Evolutionary conservation across 1,284 basidiomycete genomes (phyloP), one percentile per base, ranked within the genome.

Genomic region (Melampsora americana): DNA sequence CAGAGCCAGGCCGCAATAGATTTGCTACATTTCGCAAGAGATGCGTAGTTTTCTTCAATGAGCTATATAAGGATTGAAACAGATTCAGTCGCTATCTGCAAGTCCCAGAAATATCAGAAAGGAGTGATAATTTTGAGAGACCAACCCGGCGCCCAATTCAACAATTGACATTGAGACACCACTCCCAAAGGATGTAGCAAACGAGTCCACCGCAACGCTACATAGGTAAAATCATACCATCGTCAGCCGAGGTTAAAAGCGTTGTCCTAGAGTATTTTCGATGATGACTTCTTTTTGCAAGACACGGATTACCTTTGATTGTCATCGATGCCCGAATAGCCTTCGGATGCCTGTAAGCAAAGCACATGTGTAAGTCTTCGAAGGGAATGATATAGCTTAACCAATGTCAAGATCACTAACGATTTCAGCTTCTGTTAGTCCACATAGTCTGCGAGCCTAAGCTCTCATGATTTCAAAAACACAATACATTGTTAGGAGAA

Each of bases 11-110:
- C 18, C 50, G 14, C 50, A 44, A 59, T 48, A 75, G 28, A 30
- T 48, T 26, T 26, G 73, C 73, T 42, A 75, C 73, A 68, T 62
- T 50, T 35, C 53, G 35, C 46, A 75, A 62, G 20, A 75, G 59
- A 53, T 75, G 73, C 32, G 53, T 67, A 2, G 73, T 75, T 62
- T 75, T 75, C n/a, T 75, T 67, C 50, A 75, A 68, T 30, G 73
- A 75, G n/a, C 73, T 75, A 26, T 4, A 56, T 2, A n/a, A 28
- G 61, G 6, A 9, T 42, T 6, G 6, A 12, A 42, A 42, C 4
- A 12, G 39, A 42, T 42, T 42, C 11, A 42, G 5, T 42, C 6
- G 11, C 11, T 12, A 12, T 42, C 12, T 12, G 11, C 12, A 3
- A 35, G 35, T 35, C 35, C 9, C 39, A 42, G 6, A 42, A 42